Evolutionary conservation across 164 flowering plant genomes (phyloP), one percentile per base, ranked within the genome.

Genomic region (Aristolochia contorta): DNA sequence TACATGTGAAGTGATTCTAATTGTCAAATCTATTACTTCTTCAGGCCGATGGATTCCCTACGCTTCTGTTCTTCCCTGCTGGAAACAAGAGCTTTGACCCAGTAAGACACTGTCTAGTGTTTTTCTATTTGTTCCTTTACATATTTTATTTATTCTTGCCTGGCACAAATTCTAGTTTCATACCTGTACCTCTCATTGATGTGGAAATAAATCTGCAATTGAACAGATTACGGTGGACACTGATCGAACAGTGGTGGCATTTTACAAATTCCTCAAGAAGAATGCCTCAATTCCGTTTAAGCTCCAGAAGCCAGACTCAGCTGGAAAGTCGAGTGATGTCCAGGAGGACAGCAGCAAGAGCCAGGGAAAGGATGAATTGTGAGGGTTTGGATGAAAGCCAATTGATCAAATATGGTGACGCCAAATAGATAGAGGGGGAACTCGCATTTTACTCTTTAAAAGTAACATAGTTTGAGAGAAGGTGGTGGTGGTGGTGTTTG

Each of bases 41-140:
- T 70, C 87, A 91, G 97, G 32, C 85, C 49, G 97, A 91, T 62
- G 97, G 96, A 7, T 91, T 83, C 75, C 94, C 97, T 27, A 84
- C 92, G 6, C 71, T 91, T 66, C 76, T 91, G 20, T 86, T 88
- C 78, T 91, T 80, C 77, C 97, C 96, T 15, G 97, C 97, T 16
- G 97, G 96, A 71, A 88, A 84, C 65, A 91, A 91, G 82, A 91
- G 80, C 65, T 79, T 75, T 64, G 92, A 85, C 65, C 96, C 97
- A 1, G 97, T 91, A 72, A 82, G 94, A 69, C n/a, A 16, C 45
- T 6, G 24, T 25, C 32, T n/a, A 16, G 14, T 2, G n/a, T 16
- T 56, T 14, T 46, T 27, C 22, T 48, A 3, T 6, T 50, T 50
- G 56, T 20, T 60, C 33, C 16, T 60, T 23, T 19, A 7, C 19